Evolutionary conservation across 306 rosid genomes (phyloP).

Genomic region (Aeschynomene evenia): DNA sequence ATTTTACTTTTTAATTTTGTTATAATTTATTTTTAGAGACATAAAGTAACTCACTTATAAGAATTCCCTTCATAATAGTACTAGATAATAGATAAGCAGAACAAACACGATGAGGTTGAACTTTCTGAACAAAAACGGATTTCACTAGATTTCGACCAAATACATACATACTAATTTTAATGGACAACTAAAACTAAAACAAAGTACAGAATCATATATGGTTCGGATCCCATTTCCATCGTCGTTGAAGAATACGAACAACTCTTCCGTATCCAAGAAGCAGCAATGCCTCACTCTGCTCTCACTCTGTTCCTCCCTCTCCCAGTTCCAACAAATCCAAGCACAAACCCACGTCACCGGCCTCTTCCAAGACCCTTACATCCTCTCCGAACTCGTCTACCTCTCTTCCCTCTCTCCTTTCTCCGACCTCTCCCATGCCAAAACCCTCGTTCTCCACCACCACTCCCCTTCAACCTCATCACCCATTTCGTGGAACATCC

Average conservation of each 20-base stretch:
- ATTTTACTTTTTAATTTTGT: too few species aligned
- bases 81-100: too few species aligned
- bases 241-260: background rate
- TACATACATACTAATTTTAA: too few species aligned
- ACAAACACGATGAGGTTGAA: too few species aligned
- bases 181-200: too few species aligned
- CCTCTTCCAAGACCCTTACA: constrained; percentile 48
- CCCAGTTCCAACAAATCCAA: constrained; percentile 63
- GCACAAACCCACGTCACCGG: constrained; percentile 60
- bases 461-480: constrained; percentile 24
- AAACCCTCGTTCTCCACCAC: constrained; percentile 37
- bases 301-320: constrained; percentile 40
- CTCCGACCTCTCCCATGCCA: constrained; percentile 52
- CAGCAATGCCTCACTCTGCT: constrained; percentile 62
- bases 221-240: constrained; percentile 39
- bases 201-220: too few species aligned
- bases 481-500: constrained; percentile 68
- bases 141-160: too few species aligned
- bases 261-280: constrained; percentile 43
- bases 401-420: constrained; percentile 51
- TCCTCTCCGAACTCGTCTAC: constrained; percentile 62
- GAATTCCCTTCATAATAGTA: too few species aligned
- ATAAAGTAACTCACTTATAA: too few species aligned
- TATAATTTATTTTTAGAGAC: too few species aligned
- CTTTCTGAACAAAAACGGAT: too few species aligned